A percentile compares a stretch with the other conserved stretches of the same genome.
These are phyloP conservation scores for Botryotinia calthae DNA, from an alignment of 2,329 filamentous ascomycete genomes.

Conservation along the genomic window DNA sequence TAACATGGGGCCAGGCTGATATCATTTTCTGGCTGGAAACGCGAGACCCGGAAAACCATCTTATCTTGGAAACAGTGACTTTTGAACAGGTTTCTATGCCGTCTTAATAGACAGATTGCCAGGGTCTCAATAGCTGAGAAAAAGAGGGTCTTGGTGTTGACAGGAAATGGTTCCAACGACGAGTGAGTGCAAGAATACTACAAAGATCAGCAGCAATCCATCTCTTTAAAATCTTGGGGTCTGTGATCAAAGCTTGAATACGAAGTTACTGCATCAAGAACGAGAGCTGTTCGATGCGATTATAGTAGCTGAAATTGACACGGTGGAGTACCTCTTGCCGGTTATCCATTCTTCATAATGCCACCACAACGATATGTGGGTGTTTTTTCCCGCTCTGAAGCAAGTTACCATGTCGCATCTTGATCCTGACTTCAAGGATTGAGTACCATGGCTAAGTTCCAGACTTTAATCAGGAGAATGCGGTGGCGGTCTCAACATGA, in stretches of 20 bases:
- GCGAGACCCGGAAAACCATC: background rate
- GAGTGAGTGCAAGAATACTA: background rate
- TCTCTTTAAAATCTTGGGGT: background rate
- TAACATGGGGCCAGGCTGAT: background rate
- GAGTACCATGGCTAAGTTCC: background rate
- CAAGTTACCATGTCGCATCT: background rate
- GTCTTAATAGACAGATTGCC: background rate
- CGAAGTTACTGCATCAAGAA: background rate
- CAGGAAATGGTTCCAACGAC: background rate
- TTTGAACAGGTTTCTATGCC: background rate
- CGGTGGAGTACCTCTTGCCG: background rate
- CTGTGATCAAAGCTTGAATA: background rate
- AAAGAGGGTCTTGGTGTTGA: background rate
- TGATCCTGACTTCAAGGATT: background rate
- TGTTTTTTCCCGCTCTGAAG: background rate
- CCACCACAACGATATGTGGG: background rate
- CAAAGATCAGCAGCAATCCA: background rate
- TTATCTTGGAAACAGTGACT: background rate
- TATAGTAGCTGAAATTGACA: background rate
- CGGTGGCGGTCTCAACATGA: background rate
- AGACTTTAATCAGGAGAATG: background rate
- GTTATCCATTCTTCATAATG: background rate
- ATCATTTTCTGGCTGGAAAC: background rate
- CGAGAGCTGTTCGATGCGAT: constrained; percentile 8
- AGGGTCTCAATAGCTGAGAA: background rate